These are phyloP conservation scores for Violaceomyces palustris DNA, from an alignment of 1,284 basidiomycete genomes.

Conservation along the genomic window DNA sequence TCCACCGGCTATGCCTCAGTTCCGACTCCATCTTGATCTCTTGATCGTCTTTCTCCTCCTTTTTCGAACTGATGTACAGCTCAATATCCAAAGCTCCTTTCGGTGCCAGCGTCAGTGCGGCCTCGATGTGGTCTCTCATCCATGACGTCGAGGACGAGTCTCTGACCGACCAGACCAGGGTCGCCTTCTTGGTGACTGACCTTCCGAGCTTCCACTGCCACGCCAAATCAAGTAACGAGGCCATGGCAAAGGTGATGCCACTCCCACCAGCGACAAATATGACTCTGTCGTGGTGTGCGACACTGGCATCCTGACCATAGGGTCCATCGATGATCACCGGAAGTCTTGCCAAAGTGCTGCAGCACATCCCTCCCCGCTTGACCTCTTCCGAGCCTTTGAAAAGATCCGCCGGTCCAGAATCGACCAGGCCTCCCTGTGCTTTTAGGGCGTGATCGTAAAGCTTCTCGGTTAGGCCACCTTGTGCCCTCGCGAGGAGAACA, in stretches of 20 bases:
- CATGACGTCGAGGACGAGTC: constrained; percentile 6
- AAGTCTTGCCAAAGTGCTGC: constrained; percentile 2
- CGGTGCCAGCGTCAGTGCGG: constrained; percentile 10
- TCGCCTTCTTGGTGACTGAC: constrained; percentile 5
- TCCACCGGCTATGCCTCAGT: no score
- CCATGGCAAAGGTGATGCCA: constrained; percentile 35
- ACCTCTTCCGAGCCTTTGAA: no score
- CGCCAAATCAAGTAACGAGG: constrained; percentile 22
- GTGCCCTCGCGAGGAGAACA: constrained; percentile 31
- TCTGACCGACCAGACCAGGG: constrained; percentile 26
- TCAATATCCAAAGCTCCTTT: constrained; percentile 6
- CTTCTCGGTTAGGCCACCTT: constrained; percentile 17
- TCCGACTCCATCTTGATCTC: no score
- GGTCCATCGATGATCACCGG: constrained; percentile 37
- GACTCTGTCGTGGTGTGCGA: constrained; percentile 12
- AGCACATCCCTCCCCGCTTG: no score
- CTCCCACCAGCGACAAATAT: constrained; percentile 32
- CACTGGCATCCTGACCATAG: constrained; percentile 25
- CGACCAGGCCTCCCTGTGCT: neutral
- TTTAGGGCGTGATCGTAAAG: constrained; percentile 7
- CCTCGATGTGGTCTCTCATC: constrained; percentile 10
- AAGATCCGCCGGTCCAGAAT: neutral
- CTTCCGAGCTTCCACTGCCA: constrained; percentile 21
- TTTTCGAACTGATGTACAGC: constrained; percentile 14
- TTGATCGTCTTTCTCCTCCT: neutral